Evolutionary conservation across 306 rosid species (phyloP).

Genomic region (Senna tora): DNA sequence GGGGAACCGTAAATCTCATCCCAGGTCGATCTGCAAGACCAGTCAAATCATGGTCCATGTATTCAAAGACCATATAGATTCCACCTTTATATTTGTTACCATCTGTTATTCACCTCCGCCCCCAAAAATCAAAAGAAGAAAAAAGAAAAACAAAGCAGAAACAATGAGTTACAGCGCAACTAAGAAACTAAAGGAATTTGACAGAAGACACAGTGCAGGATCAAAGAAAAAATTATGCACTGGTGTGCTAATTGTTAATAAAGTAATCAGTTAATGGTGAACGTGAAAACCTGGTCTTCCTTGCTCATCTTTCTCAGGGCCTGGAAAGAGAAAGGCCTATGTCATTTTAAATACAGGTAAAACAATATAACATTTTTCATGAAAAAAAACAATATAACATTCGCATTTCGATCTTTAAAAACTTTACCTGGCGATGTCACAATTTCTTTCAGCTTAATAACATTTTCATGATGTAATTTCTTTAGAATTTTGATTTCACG

Average conservation of each 20-base stretch:
- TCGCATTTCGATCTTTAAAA: background rate
- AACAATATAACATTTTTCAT: background rate
- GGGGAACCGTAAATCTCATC: conserved; percentile 72
- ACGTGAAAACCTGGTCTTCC: conserved; percentile 51
- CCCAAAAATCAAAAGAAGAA: conserved; percentile 6
- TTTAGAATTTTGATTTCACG: conserved; percentile 73
- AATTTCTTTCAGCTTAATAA: conserved; percentile 71
- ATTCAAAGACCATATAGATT: conserved; percentile 79
- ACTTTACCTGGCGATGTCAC: conserved; percentile 63
- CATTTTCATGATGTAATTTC: conserved; percentile 71
- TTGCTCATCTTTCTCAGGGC: conserved; percentile 64
- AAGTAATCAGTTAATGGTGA: conserved; percentile 20
- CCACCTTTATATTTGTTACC: conserved; percentile 67
- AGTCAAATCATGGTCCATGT: conserved; percentile 82
- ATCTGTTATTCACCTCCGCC: conserved; percentile 52
- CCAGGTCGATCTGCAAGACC: conserved; percentile 79
- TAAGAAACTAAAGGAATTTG: conserved; percentile 25
- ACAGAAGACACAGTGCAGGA: background rate
- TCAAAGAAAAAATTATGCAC: conserved; percentile 6
- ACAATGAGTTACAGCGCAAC: conserved; percentile 3
- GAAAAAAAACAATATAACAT: no score
- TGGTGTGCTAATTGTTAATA: background rate
- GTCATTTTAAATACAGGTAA: conserved; percentile 1
- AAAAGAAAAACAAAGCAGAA: background rate
- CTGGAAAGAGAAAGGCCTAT: conserved; percentile 36